Percentiles rank a stretch among this genome's conserved stretches.
These are phyloP conservation scores for Anaeramoeba flamelloides DNA, from an alignment of 78 protist species.

Conservation along the genomic window DNA sequence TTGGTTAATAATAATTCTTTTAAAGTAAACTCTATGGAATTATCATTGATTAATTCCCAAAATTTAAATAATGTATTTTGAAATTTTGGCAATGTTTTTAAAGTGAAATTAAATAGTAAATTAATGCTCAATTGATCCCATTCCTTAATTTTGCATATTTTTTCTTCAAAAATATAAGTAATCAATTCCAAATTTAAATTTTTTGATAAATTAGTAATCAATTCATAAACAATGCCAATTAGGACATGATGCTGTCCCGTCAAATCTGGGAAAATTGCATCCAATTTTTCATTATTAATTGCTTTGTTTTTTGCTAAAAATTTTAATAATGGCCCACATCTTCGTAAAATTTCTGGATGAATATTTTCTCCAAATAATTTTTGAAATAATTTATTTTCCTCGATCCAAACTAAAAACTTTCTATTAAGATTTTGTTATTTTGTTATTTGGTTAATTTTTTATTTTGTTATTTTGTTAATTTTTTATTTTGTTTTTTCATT, in stretches of 20 bases:
- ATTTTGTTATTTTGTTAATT: too few species aligned
- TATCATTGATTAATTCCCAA: conserved; percentile 1
- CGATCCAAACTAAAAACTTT: not conserved
- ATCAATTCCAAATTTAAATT: not conserved
- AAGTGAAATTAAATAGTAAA: not conserved
- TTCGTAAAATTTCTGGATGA: not conserved
- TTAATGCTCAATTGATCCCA: not conserved
- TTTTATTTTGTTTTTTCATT: too few species aligned
- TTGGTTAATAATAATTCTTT: not conserved
- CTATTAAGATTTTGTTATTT: too few species aligned
- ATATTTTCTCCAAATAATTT: not conserved
- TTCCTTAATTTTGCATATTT: not conserved
- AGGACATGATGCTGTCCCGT: not conserved
- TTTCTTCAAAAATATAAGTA: not conserved
- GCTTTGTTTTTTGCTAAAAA: not conserved
- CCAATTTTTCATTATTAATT: too few species aligned
- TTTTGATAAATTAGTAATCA: not conserved
- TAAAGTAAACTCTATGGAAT: not conserved
- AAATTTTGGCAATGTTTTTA: too few species aligned
- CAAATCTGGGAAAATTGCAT: too few species aligned
- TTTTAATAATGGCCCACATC: not conserved
- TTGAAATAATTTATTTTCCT: not conserved
- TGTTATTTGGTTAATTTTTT: too few species aligned
- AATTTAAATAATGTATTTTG: not conserved
- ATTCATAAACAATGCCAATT: not conserved